Base-by-base conservation (phyloP, 768 basidiomycete genomes). In the Agrocybe chaxingu region DNA sequence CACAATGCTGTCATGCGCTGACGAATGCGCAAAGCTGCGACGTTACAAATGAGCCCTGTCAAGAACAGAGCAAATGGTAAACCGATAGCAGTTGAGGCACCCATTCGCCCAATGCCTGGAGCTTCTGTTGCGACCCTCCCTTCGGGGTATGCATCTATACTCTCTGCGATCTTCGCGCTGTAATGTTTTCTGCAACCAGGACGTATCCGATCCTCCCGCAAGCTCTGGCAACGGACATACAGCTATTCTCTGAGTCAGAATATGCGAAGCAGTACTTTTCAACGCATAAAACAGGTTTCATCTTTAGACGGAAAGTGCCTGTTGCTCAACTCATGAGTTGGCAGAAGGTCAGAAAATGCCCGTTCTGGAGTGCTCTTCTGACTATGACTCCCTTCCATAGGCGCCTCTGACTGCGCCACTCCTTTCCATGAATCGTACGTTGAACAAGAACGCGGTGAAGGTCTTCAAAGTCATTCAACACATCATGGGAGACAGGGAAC, bases 401-500 rank as follows among this genome's bases (percentile, higher is more conserved):
- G 60, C 76, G 0, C 83, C 88, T 7, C 73, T 98, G 41, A 70
- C 76, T 2, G 79, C 85, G 0, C 92, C 94, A 2, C 71, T 98
- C 10, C 79, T 98, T 13, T 76, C 83, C 4, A 67, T 92, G 7
- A 84, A 84, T 48, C 76, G 85, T 4, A 54, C 75, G 0, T 71
- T 92, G 16, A 78, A 82, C 52, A 85, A 82, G 61, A 87, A 95
- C 57, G 90, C 91, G 0, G 79, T 94, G 48, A 86, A 82, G 61
- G 76, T 85, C 4, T 98, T 97, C 79, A 92, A 89, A 62, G 84
- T 91, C 24, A 80, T 96, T 39, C 95, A 97, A 63, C 87, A 85
- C 48, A 82, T 95, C 40, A 98, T 97, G 93, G 92, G 92, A 35
- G 94, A 97, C 61, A 79, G 92, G 7, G 89, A 92, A 57, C 82